A percentile compares a stretch with the other conserved stretches of the same genome.
Evolutionary conservation across 192 early-diverging fungal species (phyloP).

Genomic region (Rhizoclosmatium sp.): DNA sequence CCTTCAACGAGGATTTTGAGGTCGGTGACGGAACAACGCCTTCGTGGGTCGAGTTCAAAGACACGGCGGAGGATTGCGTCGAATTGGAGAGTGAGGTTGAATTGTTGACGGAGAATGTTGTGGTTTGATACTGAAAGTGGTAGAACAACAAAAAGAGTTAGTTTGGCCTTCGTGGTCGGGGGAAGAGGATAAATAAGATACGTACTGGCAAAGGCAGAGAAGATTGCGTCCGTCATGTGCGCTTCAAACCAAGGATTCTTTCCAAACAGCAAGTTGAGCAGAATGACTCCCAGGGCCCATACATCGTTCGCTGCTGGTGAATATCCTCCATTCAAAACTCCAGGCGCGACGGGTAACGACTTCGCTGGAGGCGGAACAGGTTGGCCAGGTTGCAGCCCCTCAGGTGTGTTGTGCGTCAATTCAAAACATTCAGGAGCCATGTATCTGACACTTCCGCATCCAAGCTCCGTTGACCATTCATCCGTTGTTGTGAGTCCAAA

Average conservation of each 20-base stretch:
- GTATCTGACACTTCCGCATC: conserved; percentile 88
- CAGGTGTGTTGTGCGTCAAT: conserved; percentile 30
- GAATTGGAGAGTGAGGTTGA: conserved; percentile 69
- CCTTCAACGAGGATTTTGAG: conserved; percentile 27
- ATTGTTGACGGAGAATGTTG: conserved; percentile 47
- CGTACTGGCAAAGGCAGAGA: conserved; percentile 63
- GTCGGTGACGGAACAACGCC: conserved; percentile 34
- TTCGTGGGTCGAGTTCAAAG: conserved; percentile 67
- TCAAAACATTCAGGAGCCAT: conserved; percentile 80
- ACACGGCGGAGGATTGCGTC: conserved; percentile 74
- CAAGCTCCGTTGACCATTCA: conserved; percentile 77
- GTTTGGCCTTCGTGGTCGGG: not conserved
- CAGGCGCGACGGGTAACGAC: conserved; percentile 54
- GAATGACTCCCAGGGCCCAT: conserved; percentile 88
- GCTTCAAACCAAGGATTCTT: conserved; percentile 81
- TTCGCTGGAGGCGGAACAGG: conserved; percentile 62
- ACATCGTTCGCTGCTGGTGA: conserved; percentile 82
- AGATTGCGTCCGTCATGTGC: conserved; percentile 73
- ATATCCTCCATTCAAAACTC: conserved; percentile 52
- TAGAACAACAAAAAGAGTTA: not conserved
- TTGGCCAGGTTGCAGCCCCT: conserved; percentile 56
- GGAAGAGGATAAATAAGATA: conserved; percentile 7
- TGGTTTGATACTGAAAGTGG: conserved; percentile 28
- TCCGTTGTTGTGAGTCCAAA: conserved; percentile 91
- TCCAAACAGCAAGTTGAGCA: conserved; percentile 87